Base-by-base conservation (phyloP, 257 asterid genomes). In the Rhazya stricta region DNA sequence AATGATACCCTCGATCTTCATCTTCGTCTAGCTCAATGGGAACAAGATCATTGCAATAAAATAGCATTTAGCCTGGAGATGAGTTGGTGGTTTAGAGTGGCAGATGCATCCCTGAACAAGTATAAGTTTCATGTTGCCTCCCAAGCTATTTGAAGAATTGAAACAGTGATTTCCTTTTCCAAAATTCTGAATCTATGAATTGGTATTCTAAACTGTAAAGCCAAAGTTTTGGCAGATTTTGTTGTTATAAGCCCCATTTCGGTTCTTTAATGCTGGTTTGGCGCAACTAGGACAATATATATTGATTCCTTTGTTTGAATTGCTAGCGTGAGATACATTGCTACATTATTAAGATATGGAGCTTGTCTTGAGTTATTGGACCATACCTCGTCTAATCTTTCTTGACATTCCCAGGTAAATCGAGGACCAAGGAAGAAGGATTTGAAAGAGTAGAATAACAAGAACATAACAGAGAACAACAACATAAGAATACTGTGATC, bases 11-110 rank as follows among this genome's bases (percentile, higher is more conserved):
- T 30, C 1, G 79, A 63, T 41, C 2, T 21, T 25, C 51, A 76
- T 51, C 18, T 67, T 73, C 67, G 78, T 69, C 11, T 19, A 8
- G 41, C 57, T 25, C n/a, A 48, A 3, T 82, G 85, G 85, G 53
- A n/a, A 37, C 18, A 18, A 27, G 50, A 32, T 82, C 45, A 61
- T 74, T 51, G 70, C 61, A 67, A 43, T n/a, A 57, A 13, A 56
- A 78, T 69, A 58, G 74, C 5, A 41, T 75, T 37, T 65, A 50
- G 10, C 51, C 79, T 37, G 85, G 83, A 43, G 85, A 78, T 60
- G 46, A 56, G 4, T 82, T 78, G 54, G 32, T 10, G 41, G n/a
- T 43, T 82, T 43, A 62, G 21, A 43, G 34, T 60, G 34, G 71
- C 50, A 51, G 53, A 78, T 72, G 42, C 0, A 60, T 32, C 60